Percentiles rank a stretch among this genome's conserved stretches.
Conservation (phyloP, 2,329 filamentous ascomycete genomes). For the Davidsoniella eucalypti region DNA sequence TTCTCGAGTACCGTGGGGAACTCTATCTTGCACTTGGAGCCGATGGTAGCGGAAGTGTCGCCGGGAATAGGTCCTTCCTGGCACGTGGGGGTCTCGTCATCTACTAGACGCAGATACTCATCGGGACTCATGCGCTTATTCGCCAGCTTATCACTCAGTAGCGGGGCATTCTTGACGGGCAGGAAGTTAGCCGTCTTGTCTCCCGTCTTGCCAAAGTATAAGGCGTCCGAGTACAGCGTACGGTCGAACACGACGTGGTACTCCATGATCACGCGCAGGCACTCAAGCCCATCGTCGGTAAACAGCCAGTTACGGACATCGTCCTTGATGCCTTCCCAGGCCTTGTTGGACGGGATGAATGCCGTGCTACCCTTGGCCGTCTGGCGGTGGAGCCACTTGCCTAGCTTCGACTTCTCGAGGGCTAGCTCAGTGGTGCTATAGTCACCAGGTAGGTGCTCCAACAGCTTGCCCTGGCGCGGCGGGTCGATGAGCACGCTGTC, state of each 20-base stretch:
- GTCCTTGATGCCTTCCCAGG: slow-evolving; percentile 61
- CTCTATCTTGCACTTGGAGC: slow-evolving; percentile 9
- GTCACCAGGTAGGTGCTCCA: slow-evolving; percentile 51
- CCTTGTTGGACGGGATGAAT: slow-evolving; percentile 66
- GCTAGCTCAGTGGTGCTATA: slow-evolving; percentile 70
- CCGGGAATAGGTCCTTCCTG: slow-evolving; percentile 8
- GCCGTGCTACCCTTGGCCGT: slow-evolving; percentile 49
- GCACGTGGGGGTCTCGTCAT: slow-evolving; percentile 2
- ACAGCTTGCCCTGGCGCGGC: slow-evolving; percentile 34
- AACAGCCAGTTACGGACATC: slow-evolving; percentile 73
- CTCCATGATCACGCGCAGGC: slow-evolving; percentile 59
- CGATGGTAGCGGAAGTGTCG: background rate
- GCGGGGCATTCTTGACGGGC: background rate
- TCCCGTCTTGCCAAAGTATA: slow-evolving; percentile 32
- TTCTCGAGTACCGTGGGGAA: slow-evolving; percentile 45
- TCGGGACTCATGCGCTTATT: slow-evolving; percentile 14
- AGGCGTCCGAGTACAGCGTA: slow-evolving; percentile 71
- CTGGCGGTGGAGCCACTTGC: slow-evolving; percentile 39
- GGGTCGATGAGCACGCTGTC: slow-evolving; percentile 64
- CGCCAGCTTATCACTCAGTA: background rate
- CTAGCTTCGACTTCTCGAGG: slow-evolving; percentile 57
- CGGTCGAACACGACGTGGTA: slow-evolving; percentile 62
- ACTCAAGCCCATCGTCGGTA: slow-evolving; percentile 54
- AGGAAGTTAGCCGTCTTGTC: background rate
- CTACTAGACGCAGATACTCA: slow-evolving; percentile 10